A percentile compares a stretch with the other conserved stretches of the same genome.
phyloP scores from a whole-genome alignment of 192 early-diverging fungal species.

The Rhizophlyctis rosea region DNA sequence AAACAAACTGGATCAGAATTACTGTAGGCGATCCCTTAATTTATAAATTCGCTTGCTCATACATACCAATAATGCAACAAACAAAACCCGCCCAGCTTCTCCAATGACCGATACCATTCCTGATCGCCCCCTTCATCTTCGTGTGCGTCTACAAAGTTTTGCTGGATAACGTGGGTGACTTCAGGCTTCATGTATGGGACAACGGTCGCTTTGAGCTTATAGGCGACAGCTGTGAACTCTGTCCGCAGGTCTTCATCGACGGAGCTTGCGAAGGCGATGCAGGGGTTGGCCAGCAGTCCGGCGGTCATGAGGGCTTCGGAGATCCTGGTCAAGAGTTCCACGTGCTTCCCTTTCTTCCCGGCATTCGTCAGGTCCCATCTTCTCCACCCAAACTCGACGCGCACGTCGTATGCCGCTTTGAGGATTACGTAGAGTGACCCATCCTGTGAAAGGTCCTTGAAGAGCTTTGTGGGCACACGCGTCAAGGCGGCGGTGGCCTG shows the following conservation, averaged over 20 bases:
- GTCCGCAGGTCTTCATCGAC: background rate
- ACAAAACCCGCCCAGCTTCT: constrained; percentile 23
- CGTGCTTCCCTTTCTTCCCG: background rate
- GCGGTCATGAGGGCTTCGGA: background rate
- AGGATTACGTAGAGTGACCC: constrained; percentile 22
- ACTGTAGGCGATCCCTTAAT: background rate
- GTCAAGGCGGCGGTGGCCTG: constrained; percentile 2
- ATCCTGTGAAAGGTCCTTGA: constrained; percentile 20
- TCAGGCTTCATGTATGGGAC: constrained; percentile 13
- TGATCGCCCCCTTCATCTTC: background rate
- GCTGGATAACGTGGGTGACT: constrained; percentile 27
- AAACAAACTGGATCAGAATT: background rate
- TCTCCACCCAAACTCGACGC: background rate
- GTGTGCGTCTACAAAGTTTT: background rate
- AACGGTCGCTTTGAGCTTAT: background rate
- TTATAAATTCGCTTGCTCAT: background rate
- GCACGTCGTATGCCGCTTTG: constrained; percentile 8
- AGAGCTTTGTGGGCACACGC: constrained; percentile 23
- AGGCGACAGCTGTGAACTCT: constrained; percentile 12
- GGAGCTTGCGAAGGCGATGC: constrained; percentile 2
- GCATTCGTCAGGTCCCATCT: constrained; percentile 21
- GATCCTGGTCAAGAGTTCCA: constrained; percentile 1
- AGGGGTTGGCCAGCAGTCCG: constrained; percentile 6
- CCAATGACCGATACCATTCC: constrained; percentile 31
- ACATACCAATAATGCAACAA: constrained; percentile 34